Evolutionary conservation across 345 rosid genomes (phyloP).

Genomic region (Eucalyptus pauciflora): DNA sequence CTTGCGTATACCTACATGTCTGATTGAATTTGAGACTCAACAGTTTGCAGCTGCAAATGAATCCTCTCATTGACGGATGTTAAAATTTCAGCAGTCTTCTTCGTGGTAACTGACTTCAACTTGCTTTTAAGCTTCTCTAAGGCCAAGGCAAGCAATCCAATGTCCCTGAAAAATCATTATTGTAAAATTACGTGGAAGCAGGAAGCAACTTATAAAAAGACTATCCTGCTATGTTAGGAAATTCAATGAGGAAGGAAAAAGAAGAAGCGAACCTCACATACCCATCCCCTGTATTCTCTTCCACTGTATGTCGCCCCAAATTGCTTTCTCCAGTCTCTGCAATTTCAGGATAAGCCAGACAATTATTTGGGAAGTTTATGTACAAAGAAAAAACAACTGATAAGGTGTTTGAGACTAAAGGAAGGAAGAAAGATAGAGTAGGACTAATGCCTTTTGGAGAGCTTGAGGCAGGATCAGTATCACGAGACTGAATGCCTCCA

Average conservation of each 20-base stretch:
- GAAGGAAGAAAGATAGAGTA: neutral
- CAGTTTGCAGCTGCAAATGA: constrained; percentile 42
- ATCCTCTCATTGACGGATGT: constrained; percentile 63
- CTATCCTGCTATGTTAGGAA: neutral
- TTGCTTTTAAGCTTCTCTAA: constrained; percentile 61
- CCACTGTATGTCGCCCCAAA: constrained; percentile 34
- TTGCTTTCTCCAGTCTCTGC: constrained; percentile 28
- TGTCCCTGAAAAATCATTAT: constrained; percentile 40
- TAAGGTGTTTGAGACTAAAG: neutral
- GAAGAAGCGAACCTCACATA: constrained; percentile 39
- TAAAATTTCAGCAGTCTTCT: constrained; percentile 70
- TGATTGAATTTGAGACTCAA: constrained; percentile 56
- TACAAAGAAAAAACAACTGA: neutral
- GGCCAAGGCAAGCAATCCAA: constrained; percentile 48
- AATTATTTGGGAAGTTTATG: neutral
- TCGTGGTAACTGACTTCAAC: constrained; percentile 46
- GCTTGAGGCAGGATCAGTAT: constrained; percentile 23
- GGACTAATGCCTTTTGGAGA: constrained; percentile 39
- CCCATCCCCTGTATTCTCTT: constrained; percentile 50
- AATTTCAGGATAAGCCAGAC: neutral
- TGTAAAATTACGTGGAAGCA: neutral
- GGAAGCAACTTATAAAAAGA: neutral
- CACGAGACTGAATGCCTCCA: constrained; percentile 15
- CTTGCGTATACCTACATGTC: constrained; percentile 45
- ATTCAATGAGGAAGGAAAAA: neutral